Conservation (phyloP, 2,329 filamentous ascomycete species). For the Plenodomus lindquistii region DNA sequence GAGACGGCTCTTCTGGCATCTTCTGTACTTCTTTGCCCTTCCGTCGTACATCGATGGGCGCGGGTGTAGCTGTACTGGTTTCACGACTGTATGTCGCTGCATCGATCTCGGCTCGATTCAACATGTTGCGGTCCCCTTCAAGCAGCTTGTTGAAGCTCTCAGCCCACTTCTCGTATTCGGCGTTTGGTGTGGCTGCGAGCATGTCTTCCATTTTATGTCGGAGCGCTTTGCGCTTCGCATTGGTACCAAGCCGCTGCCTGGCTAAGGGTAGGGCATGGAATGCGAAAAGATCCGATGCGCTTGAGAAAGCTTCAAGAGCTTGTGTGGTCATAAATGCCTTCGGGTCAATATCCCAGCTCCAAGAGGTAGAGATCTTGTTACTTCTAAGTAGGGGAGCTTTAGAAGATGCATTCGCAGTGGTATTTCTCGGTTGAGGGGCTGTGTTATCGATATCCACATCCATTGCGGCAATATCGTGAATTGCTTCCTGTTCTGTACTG, state of each 20-base stretch:
- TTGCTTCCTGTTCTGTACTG: neutral
- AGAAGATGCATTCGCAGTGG: too few species aligned
- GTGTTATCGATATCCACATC: neutral
- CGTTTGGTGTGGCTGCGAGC: conserved; percentile 6
- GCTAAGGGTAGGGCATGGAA: conserved; percentile 29
- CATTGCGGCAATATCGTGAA: neutral
- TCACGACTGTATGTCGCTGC: neutral
- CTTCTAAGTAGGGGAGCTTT: conserved; percentile 4
- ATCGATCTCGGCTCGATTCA: conserved; percentile 9
- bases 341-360: conserved; percentile 26
- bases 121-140: conserved; percentile 23
- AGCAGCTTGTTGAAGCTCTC: conserved; percentile 19
- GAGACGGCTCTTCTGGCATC: neutral
- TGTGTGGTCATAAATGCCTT: neutral
- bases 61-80: conserved; percentile 5
- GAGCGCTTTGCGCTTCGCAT: conserved; percentile 11
- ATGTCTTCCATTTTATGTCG: conserved; percentile 16
- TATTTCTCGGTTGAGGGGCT: neutral
- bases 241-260: conserved; percentile 7
- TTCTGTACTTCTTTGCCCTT: neutral
- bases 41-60: conserved; percentile 4
- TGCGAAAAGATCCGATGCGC: conserved; percentile 25
- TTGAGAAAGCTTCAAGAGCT: conserved; percentile 13
- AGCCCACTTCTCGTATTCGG: conserved; percentile 19
- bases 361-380: conserved; percentile 17